phyloP scores from a whole-genome alignment of 2,329 filamentous ascomycete genomes.

The Fusarium secorum region DNA sequence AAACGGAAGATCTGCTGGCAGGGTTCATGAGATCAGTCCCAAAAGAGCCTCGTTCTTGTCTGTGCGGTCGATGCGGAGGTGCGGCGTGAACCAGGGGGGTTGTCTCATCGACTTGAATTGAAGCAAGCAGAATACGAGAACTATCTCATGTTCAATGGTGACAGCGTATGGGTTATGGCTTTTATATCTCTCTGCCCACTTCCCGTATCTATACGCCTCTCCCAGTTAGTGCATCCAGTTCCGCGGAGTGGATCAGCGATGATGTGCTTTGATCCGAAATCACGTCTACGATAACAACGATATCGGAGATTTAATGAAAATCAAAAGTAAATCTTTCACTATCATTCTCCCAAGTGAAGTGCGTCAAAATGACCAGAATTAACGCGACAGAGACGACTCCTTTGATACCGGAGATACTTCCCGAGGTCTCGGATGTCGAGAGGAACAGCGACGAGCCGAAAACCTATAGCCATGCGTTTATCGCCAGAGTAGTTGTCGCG shows the following conservation, averaged over 20 bases:
- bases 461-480: neutral
- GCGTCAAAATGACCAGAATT: neutral
- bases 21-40: neutral
- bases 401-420: neutral
- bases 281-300: neutral
- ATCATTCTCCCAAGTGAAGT: accelerated
- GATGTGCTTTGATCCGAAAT: neutral
- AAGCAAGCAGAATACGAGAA: neutral
- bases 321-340: neutral
- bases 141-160: accelerated
- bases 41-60: neutral
- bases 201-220: neutral
- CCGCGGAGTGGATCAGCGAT: neutral
- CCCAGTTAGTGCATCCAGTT: neutral
- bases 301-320: neutral
- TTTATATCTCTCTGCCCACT: neutral
- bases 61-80: neutral
- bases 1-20: neutral
- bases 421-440: neutral
- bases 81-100: neutral
- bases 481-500: neutral
- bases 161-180: neutral
- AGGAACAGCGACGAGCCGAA: neutral
- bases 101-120: neutral
- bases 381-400: neutral